These are phyloP conservation scores for Eucalyptus virginea DNA, from an alignment of 345 rosid genomes.

Conservation along the genomic window DNA sequence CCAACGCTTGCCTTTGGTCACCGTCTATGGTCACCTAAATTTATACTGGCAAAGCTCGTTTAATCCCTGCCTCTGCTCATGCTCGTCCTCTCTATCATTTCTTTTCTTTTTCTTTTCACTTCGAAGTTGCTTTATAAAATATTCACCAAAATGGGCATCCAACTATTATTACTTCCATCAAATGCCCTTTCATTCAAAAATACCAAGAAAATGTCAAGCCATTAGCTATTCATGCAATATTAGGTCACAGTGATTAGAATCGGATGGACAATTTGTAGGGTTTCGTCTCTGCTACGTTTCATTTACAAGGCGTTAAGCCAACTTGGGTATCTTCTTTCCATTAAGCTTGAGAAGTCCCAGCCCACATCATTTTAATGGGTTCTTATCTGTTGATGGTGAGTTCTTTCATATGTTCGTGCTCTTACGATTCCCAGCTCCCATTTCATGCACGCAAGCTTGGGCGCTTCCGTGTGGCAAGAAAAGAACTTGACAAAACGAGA, in stretches of 20 bases:
- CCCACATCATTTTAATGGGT: neutral
- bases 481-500: neutral
- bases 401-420: neutral
- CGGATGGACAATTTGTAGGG: neutral
- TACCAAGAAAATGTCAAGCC: no score
- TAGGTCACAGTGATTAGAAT: neutral
- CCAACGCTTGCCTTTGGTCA: no score
- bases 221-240: no score
- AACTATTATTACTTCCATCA: no score
- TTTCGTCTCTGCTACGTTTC: neutral
- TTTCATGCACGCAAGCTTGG: neutral
- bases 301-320: neutral
- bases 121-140: no score
- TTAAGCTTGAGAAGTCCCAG: neutral
- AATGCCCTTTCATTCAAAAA: no score
- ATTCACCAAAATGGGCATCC: no score
- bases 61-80: no score
- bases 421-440: neutral
- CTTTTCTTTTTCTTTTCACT: no score
- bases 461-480: neutral
- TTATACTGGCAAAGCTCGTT: no score
- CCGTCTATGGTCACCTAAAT: no score
- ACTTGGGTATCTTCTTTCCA: neutral
- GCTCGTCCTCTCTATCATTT: no score
- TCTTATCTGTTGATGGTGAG: neutral